These are phyloP conservation scores for Myxozyma kluyveri DNA, from an alignment of 805 yeast species.

Conservation along the genomic window DNA sequence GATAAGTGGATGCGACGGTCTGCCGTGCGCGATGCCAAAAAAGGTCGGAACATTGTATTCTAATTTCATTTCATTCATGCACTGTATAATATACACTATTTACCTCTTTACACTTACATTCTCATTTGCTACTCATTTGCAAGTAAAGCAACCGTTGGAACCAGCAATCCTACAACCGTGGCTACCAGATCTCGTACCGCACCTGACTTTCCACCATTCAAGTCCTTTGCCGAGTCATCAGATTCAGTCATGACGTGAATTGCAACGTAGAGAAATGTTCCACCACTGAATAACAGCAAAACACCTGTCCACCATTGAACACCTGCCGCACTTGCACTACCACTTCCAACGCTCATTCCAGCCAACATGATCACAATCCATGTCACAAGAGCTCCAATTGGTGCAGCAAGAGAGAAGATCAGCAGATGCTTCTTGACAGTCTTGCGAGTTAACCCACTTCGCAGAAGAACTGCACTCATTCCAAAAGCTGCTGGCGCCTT, in stretches of 20 bases:
- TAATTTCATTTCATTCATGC: not conserved
- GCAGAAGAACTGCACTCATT: conserved; percentile 52
- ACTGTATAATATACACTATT: not conserved
- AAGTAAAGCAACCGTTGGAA: conserved; percentile 37
- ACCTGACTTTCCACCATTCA: not conserved
- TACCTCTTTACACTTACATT: not conserved
- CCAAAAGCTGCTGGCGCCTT: conserved; percentile 76
- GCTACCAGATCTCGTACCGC: conserved; percentile 29
- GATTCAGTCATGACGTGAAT: conserved; percentile 55
- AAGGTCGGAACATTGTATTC: conserved; percentile 5
- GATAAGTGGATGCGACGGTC: conserved; percentile 25
- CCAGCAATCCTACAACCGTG: conserved; percentile 36
- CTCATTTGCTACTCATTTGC: conserved; percentile 32
- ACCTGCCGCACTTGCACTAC: conserved; percentile 20
- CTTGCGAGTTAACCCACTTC: conserved; percentile 39
- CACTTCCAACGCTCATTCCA: conserved; percentile 29
- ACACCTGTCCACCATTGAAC: conserved; percentile 49
- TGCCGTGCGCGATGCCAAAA: conserved; percentile 28
- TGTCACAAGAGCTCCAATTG: conserved; percentile 56
- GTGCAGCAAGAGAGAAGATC: conserved; percentile 59
- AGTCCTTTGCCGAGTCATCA: conserved; percentile 16
- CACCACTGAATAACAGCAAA: conserved; percentile 64
- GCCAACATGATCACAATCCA: conserved; percentile 43
- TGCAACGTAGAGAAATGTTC: conserved; percentile 70
- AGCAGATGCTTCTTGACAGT: conserved; percentile 48